These are phyloP conservation scores for Sonneratia alba DNA, from an alignment of 345 rosid genomes.

Conservation along the genomic window DNA sequence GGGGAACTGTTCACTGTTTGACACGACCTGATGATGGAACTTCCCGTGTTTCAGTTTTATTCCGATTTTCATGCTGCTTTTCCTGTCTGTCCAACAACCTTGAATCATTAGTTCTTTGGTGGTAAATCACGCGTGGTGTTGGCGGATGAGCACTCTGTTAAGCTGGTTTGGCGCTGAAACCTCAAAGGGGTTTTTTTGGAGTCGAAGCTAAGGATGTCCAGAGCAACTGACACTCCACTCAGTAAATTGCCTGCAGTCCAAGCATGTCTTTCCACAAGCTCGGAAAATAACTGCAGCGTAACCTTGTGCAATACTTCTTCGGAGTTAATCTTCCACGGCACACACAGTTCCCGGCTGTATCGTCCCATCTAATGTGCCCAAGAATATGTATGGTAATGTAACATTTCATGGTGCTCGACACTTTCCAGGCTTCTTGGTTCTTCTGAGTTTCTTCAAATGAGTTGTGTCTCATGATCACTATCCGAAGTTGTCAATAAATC, in stretches of 20 bases:
- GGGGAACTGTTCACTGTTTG: too few species aligned
- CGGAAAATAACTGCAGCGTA: not conserved
- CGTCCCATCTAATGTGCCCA: too few species aligned
- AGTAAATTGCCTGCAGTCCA: constrained; percentile 1
- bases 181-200: not conserved
- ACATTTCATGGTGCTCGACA: not conserved
- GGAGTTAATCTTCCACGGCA: not conserved
- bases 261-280: not conserved
- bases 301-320: too few species aligned
- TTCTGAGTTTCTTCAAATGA: not conserved
- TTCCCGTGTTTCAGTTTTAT: too few species aligned
- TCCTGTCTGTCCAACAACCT: not conserved
- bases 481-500: constrained; percentile 1
- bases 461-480: not conserved
- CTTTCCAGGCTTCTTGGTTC: not conserved
- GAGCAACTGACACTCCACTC: not conserved
- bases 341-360: not conserved
- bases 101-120: not conserved
- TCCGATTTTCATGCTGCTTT: not conserved
- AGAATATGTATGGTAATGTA: too few species aligned
- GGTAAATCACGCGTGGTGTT: not conserved
- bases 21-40: too few species aligned
- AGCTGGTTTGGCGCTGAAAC: not conserved
- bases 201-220: constrained; percentile 1
- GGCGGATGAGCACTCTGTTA: not conserved